Evolutionary conservation across 1,284 basidiomycete species (phyloP), one percentile per base, ranked within the genome.

Genomic region (Coniophora puteana): DNA sequence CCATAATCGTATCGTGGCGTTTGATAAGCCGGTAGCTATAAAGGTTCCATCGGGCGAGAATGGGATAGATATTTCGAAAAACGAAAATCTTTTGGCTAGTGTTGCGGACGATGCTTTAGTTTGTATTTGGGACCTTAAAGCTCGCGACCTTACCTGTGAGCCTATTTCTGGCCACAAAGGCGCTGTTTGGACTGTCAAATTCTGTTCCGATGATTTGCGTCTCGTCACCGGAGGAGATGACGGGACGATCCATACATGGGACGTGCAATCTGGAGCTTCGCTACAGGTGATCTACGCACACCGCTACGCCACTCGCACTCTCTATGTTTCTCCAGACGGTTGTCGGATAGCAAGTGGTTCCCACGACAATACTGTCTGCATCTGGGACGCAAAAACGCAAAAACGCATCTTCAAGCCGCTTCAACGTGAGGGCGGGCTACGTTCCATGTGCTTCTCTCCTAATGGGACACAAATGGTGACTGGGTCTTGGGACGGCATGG

Each of bases 101-200:
- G 53, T 50, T 1, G 53, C 50, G 2, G 29, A 41, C 1, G 58
- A 59, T n/a, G 27, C 36, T 30, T 54, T 43, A 3, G 53, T 63
- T 21, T 55, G 60, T 23, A 43, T 64, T 3, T 64, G 62, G 58
- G 61, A 59, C 36, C 29, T 56, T 1, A 56, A 62, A 37, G 59
- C 58, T 14, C n/a, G n/a, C n/a, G 46, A 43, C 5, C 61, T 59
- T 17, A 62, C 59, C 27, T 62, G 62, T 40, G 59, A 43, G 5
- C 43, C 38, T 14, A 14, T 35, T 2, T 43, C 49, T 1, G 51
- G 57, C 0, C 61, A 61, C 41, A 62, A 50, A 6, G 49, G 50
- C 14, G 56, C 62, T 27, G 59, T 63, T 6, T 43, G 54, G 3
- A 14, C 42, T 29, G 14, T 59, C 3, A 47, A 52, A 1, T 62